Base-by-base conservation (phyloP, 129 eudicot genomes). In the Helianthus tuberosus region DNA sequence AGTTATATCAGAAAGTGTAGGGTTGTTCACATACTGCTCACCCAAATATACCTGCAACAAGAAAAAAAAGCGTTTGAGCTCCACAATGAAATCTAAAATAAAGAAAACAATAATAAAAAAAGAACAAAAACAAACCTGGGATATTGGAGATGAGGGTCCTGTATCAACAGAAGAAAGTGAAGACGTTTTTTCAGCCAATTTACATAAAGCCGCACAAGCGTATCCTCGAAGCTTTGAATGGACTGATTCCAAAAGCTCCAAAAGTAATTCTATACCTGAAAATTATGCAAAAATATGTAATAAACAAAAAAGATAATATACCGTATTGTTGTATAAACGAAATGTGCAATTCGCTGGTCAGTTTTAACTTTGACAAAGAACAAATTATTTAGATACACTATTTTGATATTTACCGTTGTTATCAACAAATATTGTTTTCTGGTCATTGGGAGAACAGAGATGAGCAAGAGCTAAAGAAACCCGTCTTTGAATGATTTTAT, bases 391-490 rank as follows among this genome's bases (percentile, higher is more conserved):
- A 36, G 25, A 8, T 23, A 50, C 68, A 41, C 51, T 48, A 50
- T 20, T 20, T 20, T 20, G 23, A 20, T 20, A 27, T 11, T 73
- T 89, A 95, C 99, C 97, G 35, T 74, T 85, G 73, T 66, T 80
- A 69, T 91, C 95, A 27, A 89, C 68, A 69, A 88, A 95, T 59
- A 95, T 79, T 43, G 83, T 68, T 69, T 86, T 80, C 49, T 80
- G 94, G 81, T 91, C 94, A 35, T 87, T 83, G 5, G 97, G 87
- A 11, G 92, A 89, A 77, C 95, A 91, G n/a, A 95, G 91, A 83
- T 91, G 97, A 32, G 99, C 92, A 75, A 95, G 97, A 77, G 97
- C 92, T 79, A 91, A 79, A 36, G 90, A 87, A 77, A 95, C 77
- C 25, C 86, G 86, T 79, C 83, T 84, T 78, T 91, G 90, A 53